Evolutionary conservation across 768 basidiomycete genomes (phyloP).

Genomic region (Vishniacozyma victoriae): DNA sequence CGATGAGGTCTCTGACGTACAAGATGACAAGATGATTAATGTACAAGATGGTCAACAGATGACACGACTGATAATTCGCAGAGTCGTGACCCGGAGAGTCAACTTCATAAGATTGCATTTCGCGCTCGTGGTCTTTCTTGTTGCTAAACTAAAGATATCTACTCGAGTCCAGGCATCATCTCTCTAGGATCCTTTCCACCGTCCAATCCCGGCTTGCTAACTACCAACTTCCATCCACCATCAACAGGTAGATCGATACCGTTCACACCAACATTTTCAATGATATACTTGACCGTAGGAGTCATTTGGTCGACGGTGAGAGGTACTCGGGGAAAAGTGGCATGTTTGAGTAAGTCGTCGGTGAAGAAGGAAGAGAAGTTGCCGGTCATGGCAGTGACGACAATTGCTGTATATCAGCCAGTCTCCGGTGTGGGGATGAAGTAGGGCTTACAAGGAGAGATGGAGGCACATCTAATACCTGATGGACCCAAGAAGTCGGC

Average conservation of each 20-base stretch:
- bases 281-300: constrained; percentile 20
- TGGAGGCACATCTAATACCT: constrained; percentile 37
- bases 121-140: neutral
- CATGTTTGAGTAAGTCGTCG: constrained; percentile 23
- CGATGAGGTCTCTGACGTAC: too few relatives aligned
- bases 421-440: neutral
- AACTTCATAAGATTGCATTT: neutral
- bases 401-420: constrained; percentile 13
- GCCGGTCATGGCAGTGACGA: constrained; percentile 25
- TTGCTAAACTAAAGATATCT: neutral
- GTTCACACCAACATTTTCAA: constrained; percentile 27
- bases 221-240: constrained; percentile 27
- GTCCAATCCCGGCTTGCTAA: constrained; percentile 16
- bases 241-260: constrained; percentile 31
- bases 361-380: constrained; percentile 25
- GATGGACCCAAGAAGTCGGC: constrained; percentile 41
- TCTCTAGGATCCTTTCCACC: constrained; percentile 27
- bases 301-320: constrained; percentile 24
- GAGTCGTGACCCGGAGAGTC: neutral
- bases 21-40: neutral
- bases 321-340: constrained; percentile 26
- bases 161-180: constrained; percentile 41
- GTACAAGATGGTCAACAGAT: neutral
- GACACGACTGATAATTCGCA: neutral
- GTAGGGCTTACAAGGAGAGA: constrained; percentile 38